A percentile compares a stretch with the other conserved stretches of the same genome.
Evolutionary conservation across 805 yeast species (phyloP).

Genomic region (Teunomyces cretensis): DNA sequence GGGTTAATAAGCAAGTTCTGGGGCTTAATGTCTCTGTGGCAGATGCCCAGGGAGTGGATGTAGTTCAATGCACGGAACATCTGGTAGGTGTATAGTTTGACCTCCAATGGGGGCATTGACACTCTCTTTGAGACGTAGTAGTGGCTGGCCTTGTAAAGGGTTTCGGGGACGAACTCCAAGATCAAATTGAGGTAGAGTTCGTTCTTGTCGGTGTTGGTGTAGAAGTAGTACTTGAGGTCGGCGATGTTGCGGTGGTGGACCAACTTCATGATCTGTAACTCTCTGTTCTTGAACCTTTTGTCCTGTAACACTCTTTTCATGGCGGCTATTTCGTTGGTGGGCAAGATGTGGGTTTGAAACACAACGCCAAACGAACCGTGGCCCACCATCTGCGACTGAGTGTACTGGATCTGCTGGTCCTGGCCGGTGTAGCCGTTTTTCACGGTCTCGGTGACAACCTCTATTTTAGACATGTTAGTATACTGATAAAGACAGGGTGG

Average conservation of each 20-base stretch:
- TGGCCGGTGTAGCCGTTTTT: constrained; percentile 72
- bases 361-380: constrained; percentile 99
- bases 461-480: constrained; percentile 47
- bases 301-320: constrained; percentile 96
- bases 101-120: constrained; percentile 86
- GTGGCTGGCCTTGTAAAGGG: constrained; percentile 86
- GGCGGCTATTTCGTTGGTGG: constrained; percentile 80
- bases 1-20: constrained; percentile 89
- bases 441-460: constrained; percentile 60
- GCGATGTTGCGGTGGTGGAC: constrained; percentile 86
- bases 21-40: constrained; percentile 93
- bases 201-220: constrained; percentile 66
- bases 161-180: constrained; percentile 93
- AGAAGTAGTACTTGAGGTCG: constrained; percentile 82
- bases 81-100: constrained; percentile 81
- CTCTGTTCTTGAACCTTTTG: constrained; percentile 90
- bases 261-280: constrained; percentile 90
- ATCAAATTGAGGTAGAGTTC: constrained; percentile 87
- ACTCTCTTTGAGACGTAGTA: constrained; percentile 71
- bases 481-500: background rate
- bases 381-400: constrained; percentile 90
- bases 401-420: constrained; percentile 62
- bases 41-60: constrained; percentile 74
- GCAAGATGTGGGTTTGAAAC: constrained; percentile 78
- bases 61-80: constrained; percentile 74